Conservation (phyloP, 225 moss, liverwort and hornwort species). For the Anthoceros angustus region DNA sequence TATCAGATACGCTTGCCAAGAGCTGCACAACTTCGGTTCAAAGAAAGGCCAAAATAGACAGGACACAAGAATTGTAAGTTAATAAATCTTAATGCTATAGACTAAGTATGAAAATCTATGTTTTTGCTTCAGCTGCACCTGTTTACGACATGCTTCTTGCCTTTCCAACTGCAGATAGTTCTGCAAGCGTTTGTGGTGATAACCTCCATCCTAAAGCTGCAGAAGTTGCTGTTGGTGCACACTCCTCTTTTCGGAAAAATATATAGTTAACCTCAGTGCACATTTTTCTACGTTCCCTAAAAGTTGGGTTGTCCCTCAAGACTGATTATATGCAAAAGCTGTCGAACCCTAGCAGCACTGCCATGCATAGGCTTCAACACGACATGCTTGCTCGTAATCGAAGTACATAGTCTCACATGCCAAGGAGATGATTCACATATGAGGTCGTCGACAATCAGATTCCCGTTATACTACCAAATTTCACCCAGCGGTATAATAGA, state of each 20-base stretch:
- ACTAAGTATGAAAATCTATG: neutral
- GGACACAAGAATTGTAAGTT: neutral
- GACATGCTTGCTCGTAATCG: too few species aligned
- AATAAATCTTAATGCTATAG: neutral
- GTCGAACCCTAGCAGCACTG: too few species aligned
- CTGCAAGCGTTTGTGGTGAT: neutral
- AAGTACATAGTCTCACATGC: too few species aligned
- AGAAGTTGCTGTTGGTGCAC: neutral
- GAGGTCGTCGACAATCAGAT: too few species aligned
- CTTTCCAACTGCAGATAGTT: neutral
- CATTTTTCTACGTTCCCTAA: too few species aligned
- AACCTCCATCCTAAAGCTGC: neutral
- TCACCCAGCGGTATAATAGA: too few species aligned
- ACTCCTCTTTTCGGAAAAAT: neutral
- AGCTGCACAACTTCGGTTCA: neutral
- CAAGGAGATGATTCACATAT: too few species aligned
- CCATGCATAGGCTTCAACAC: too few species aligned
- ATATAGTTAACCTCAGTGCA: neutral
- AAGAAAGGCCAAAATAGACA: neutral
- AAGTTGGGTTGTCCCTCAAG: too few species aligned
- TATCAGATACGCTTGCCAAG: neutral
- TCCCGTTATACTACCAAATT: too few species aligned
- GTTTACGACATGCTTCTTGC: neutral
- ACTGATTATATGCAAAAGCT: too few species aligned
- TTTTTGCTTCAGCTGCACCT: neutral